These are phyloP conservation scores for Cystofilobasidium macerans DNA, from an alignment of 768 basidiomycete genomes.

Conservation along the genomic window DNA sequence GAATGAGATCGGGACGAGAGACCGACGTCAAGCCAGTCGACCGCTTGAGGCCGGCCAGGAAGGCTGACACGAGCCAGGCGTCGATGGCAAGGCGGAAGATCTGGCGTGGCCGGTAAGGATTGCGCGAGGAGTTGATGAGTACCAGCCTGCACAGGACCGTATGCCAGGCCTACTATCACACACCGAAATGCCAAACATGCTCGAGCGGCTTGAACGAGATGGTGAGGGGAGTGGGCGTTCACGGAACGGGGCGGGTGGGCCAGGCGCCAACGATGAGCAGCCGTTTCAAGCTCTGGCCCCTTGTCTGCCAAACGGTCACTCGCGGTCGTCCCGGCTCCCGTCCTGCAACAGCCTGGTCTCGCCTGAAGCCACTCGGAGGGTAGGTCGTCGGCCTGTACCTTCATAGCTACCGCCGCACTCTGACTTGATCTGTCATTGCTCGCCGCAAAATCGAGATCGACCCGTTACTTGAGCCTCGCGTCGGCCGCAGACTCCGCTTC, in stretches of 20 bases:
- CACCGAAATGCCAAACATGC: conserved; percentile 1
- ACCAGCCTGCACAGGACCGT: not conserved
- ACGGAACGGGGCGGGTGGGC: not conserved
- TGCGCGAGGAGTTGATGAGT: not conserved
- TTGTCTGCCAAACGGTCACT: too few species aligned
- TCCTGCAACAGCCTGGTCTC: too few species aligned
- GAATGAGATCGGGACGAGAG: not conserved
- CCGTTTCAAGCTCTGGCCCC: not conserved
- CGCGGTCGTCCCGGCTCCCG: too few species aligned
- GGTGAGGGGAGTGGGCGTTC: too few species aligned
- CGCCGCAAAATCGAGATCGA: too few species aligned
- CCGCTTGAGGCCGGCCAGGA: conserved; percentile 73
- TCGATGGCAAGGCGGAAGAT: conserved; percentile 65
- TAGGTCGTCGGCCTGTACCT: too few species aligned
- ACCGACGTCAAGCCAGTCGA: conserved; percentile 76
- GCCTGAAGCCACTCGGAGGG: too few species aligned
- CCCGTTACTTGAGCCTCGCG: too few species aligned
- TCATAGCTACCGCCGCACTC: too few species aligned
- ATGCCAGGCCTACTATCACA: not conserved
- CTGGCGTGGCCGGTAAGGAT: conserved; percentile 23
- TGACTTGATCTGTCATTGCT: too few species aligned
- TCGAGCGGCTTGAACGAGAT: not conserved
- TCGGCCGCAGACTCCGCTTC: too few species aligned
- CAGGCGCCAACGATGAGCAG: not conserved
- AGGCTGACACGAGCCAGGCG: conserved; percentile 63